phyloP scores from a whole-genome alignment of 2,329 filamentous ascomycete species.

The Alternaria viburni region DNA sequence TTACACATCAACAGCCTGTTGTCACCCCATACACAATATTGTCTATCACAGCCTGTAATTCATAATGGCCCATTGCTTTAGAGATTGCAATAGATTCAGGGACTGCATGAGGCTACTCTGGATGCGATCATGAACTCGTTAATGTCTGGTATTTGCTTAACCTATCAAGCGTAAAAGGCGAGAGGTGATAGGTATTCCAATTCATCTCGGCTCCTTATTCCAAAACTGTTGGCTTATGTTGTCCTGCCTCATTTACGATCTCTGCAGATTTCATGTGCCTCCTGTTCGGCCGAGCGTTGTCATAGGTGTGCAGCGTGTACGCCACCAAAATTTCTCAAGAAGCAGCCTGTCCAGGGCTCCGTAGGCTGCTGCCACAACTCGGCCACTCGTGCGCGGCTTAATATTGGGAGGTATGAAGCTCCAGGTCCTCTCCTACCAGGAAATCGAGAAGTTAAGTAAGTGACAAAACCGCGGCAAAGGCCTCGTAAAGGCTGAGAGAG shows the following conservation, averaged over 20 bases:
- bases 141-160: not conserved
- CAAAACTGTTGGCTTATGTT: not conserved
- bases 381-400: not conserved
- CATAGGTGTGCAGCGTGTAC: not conserved
- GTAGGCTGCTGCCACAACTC: not conserved
- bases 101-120: not conserved
- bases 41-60: not conserved
- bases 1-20: not conserved
- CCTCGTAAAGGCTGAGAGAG: not conserved
- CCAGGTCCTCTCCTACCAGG: not conserved
- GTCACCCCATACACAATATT: not conserved
- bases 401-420: not conserved
- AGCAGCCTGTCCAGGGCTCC: not conserved
- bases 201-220: not conserved
- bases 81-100: not conserved
- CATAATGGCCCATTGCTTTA: not conserved
- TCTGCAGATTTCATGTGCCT: not conserved
- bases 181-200: not conserved
- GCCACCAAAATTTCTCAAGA: not conserved
- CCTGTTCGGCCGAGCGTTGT: not conserved
- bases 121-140: not conserved
- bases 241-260: not conserved
- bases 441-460: not conserved
- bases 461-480: not conserved
- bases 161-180: not conserved